phyloP scores from a whole-genome alignment of 1,139 yeast genomes.

The Yamadazyma aaseri region DNA sequence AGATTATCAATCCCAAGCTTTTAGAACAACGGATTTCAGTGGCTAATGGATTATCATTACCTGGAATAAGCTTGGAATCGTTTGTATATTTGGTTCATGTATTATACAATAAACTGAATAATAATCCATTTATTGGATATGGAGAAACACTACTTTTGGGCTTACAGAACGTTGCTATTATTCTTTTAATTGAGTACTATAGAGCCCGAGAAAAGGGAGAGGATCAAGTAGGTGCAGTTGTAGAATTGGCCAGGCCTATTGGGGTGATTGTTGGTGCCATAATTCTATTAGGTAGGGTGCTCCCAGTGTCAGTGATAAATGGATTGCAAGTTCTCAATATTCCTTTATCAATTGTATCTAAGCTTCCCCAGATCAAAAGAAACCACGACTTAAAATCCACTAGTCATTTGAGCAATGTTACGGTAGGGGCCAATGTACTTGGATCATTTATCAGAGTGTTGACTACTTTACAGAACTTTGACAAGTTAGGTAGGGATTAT shows the following conservation, averaged over 20 bases:
- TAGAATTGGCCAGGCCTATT: slow-evolving; percentile 26
- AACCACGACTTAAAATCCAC: slow-evolving; percentile 51
- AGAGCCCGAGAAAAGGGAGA: slow-evolving; percentile 21
- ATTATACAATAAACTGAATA: slow-evolving; percentile 36
- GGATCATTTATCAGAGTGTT: slow-evolving; percentile 59
- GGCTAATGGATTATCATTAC: slow-evolving; percentile 39
- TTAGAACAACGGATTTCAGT: slow-evolving; percentile 29
- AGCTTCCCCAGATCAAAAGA: slow-evolving; percentile 54
- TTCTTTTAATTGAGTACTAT: slow-evolving; percentile 39
- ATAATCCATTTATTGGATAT: slow-evolving; percentile 38
- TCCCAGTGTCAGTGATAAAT: slow-evolving; percentile 31
- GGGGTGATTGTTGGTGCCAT: slow-evolving; percentile 27
- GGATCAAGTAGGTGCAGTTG: slow-evolving; percentile 14
- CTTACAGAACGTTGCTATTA: slow-evolving; percentile 38
- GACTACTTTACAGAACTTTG: slow-evolving; percentile 46
- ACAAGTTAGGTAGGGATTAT: slow-evolving; percentile 26
- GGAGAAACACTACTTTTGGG: slow-evolving; percentile 45
- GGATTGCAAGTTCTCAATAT: slow-evolving; percentile 50
- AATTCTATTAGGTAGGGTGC: slow-evolving; percentile 30
- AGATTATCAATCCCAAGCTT: slow-evolving; percentile 31
- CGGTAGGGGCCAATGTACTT: slow-evolving; percentile 53
- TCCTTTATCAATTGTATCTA: slow-evolving; percentile 53
- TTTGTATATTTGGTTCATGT: slow-evolving; percentile 42
- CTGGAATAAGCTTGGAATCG: slow-evolving; percentile 38
- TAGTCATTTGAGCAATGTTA: slow-evolving; percentile 51